These are phyloP conservation scores for Penicillium sp. DNA, from an alignment of 2,329 filamentous ascomycete genomes.

Conservation along the genomic window DNA sequence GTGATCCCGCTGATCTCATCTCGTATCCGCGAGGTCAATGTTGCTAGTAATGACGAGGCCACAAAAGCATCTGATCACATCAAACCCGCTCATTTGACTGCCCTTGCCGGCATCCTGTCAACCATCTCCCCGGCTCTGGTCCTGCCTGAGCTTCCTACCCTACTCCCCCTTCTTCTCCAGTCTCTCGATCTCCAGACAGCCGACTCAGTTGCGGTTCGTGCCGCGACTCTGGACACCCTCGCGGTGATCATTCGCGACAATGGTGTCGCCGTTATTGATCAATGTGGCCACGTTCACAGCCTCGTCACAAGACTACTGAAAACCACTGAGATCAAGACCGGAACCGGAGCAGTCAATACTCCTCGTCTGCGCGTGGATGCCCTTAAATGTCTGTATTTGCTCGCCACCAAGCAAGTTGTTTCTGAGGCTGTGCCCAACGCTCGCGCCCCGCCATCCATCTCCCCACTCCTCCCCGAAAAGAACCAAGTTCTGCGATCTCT, in stretches of 20 bases:
- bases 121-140: constrained; percentile 65
- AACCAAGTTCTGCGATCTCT: constrained; percentile 61
- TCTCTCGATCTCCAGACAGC: constrained; percentile 59
- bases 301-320: constrained; percentile 61
- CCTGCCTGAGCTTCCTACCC: constrained; percentile 60
- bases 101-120: constrained; percentile 64
- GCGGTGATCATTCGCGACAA: constrained; percentile 62
- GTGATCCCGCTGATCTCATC: constrained; percentile 61
- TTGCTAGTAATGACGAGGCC: constrained; percentile 38
- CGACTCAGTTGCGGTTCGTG: constrained; percentile 58
- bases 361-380: constrained; percentile 40
- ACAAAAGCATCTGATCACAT: constrained; percentile 33
- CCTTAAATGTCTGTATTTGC: constrained; percentile 43
- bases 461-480: constrained; percentile 60
- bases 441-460: constrained; percentile 34
- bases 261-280: constrained; percentile 53
- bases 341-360: constrained; percentile 23
- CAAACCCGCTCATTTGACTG: constrained; percentile 67
- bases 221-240: constrained; percentile 64
- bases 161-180: constrained; percentile 66
- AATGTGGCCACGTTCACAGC: constrained; percentile 61
- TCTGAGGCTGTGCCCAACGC: constrained; percentile 26
- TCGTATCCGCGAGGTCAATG: constrained; percentile 52
- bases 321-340: constrained; percentile 37
- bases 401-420: constrained; percentile 35